A percentile compares a stretch with the other conserved stretches of the same genome.
Conservation (phyloP, 2,329 filamentous ascomycete genomes). For the Fusarium oxysporum region DNA sequence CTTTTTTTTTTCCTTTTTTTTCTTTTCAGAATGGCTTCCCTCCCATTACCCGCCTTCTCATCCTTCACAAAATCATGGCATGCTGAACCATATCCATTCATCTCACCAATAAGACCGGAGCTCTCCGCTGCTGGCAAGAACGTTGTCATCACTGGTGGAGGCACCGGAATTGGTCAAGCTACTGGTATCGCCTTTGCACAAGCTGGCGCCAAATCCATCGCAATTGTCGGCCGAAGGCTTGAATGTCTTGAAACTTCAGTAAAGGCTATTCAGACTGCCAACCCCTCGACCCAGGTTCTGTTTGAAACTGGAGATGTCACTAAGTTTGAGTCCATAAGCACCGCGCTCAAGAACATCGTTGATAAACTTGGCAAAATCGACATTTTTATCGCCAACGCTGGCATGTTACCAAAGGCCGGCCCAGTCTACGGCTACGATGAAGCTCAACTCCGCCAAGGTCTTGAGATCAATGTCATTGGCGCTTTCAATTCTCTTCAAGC, state of each 20-base stretch:
- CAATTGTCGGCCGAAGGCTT: constrained; percentile 54
- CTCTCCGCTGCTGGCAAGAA: constrained; percentile 53
- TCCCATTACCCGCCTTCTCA: not conserved
- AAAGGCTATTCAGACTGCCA: not conserved
- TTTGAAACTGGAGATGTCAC: not conserved
- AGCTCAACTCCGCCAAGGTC: constrained; percentile 4
- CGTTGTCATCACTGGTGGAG: constrained; percentile 73
- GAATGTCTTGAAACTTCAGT: constrained; percentile 43
- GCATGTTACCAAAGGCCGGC: not conserved
- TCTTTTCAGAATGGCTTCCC: not conserved
- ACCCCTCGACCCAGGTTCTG: not conserved
- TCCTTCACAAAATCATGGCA: constrained; percentile 42
- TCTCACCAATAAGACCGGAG: constrained; percentile 47
- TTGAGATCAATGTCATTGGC: constrained; percentile 43
- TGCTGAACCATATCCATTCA: constrained; percentile 43
- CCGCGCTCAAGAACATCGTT: not conserved
- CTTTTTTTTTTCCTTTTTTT: rapidly evolving
- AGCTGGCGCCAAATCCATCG: constrained; percentile 53
- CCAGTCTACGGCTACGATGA: constrained; percentile 3
- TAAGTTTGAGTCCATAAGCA: not conserved
- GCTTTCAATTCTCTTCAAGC: constrained; percentile 43
- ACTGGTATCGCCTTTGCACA: constrained; percentile 67
- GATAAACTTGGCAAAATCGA: constrained; percentile 24
- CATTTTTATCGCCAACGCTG: constrained; percentile 30
- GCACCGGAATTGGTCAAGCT: constrained; percentile 71